Base-by-base conservation (phyloP, 495 filamentous ascomycete genomes). In the Aspergillus heteromorphus region DNA sequence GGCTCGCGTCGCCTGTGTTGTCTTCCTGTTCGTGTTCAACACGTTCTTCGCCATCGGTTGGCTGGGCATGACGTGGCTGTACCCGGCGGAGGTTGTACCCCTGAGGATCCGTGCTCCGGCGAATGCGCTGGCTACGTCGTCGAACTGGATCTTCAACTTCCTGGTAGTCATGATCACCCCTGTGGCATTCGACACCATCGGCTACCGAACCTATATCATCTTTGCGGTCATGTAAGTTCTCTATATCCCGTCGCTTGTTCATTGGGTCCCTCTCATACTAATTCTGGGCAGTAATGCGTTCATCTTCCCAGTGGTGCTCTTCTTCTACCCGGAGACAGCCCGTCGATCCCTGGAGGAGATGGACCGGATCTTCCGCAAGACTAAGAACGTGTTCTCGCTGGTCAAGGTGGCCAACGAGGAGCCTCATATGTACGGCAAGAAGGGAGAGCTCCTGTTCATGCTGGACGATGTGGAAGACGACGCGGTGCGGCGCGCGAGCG, bases 1-100 rank as follows among this genome's bases (percentile, higher is more conserved):
- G 11, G 59, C 81, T 38, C 70, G 66, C 45, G 73, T 79, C 17
- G 78, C 73, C 2, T 80, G 79, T 13, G 74, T 79, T 0, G 75
- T 83, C 6, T 86, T 90, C 62, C 67, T 87, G 25, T 91, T 91
- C 65, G 72, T 87, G 19, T 89, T 87, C 75, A 86, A 86, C 64
- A 85, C 84, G 1, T 89, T 89, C 73, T 91, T 89, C 59, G 86
- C 85, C 4, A 71, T 88, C 53, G 87, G 86, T 14, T 89, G 86
- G 87, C 75, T 89, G 18, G 86, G 85, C 25, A 89, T 89, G 84
- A 85, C 84, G 49, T 87, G 77, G 85, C 71, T 91, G 19, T 91
- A 90, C 62, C 82, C 83, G 1, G 87, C 84, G 51, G 87, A 89
- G 62, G 84, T 90, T 58, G 85, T 72, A 2, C 86, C 85, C 14